Evolutionary conservation across 805 yeast genomes (phyloP).

Genomic region (Monosporozyma aerobia): DNA sequence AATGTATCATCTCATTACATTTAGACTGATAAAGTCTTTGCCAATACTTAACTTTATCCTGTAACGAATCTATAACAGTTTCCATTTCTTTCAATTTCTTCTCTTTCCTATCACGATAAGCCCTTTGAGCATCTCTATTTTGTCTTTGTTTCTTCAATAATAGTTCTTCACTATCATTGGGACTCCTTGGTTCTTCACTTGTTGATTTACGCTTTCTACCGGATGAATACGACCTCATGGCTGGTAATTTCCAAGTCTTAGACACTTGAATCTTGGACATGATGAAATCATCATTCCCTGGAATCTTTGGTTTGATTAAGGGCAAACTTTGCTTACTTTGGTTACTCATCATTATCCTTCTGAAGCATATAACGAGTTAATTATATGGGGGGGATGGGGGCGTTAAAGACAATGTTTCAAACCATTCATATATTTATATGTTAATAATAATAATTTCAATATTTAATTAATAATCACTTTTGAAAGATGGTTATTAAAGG

Average conservation of each 20-base stretch:
- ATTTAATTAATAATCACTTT: too few relatives aligned
- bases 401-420: too few relatives aligned
- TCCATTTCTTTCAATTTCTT: slow-evolving; percentile 73
- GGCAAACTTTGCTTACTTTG: neutral
- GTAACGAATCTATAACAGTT: slow-evolving; percentile 26
- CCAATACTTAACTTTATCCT: slow-evolving; percentile 2
- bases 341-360: neutral
- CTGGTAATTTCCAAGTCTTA: slow-evolving; percentile 19
- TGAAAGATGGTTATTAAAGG: too few relatives aligned
- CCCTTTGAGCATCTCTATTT: slow-evolving; percentile 89
- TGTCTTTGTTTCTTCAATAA: slow-evolving; percentile 61
- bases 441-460: too few relatives aligned
- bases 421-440: too few relatives aligned
- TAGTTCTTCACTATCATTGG: slow-evolving; percentile 55
- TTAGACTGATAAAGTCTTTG: neutral
- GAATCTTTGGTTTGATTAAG: slow-evolving; percentile 1
- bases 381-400: neutral
- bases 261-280: slow-evolving; percentile 10
- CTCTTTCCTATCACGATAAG: slow-evolving; percentile 82
- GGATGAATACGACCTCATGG: neutral
- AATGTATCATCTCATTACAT: neutral
- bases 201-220: neutral
- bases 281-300: neutral
- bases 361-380: neutral
- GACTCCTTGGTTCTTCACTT: neutral